These are phyloP conservation scores for Nicotiana attenuata DNA, from an alignment of 257 asterid genomes.

Conservation along the genomic window DNA sequence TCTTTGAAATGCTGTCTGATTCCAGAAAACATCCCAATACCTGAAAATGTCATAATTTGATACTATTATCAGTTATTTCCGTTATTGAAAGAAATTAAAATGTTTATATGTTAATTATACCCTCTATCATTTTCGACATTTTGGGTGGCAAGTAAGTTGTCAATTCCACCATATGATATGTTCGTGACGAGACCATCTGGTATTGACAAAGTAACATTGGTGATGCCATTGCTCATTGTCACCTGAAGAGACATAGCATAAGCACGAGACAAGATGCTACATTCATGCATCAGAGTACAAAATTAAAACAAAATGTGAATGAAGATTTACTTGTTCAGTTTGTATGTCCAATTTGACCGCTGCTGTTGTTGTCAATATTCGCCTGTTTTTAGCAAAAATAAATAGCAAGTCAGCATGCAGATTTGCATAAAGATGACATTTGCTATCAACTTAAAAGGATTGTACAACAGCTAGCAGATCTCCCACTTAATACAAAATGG, in stretches of 20 bases:
- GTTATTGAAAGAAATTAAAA: neutral
- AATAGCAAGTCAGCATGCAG: neutral
- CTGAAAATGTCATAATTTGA: constrained; percentile 23
- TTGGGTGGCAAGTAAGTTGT: constrained; percentile 43
- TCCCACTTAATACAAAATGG: neutral
- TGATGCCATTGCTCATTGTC: constrained; percentile 58
- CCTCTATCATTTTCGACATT: constrained; percentile 47
- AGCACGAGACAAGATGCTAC: neutral
- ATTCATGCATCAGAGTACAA: neutral
- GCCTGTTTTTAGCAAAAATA: neutral
- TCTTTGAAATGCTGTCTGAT: constrained; percentile 24
- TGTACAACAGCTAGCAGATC: neutral
- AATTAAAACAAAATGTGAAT: neutral
- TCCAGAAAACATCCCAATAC: constrained; percentile 88
- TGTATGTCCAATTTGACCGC: neutral
- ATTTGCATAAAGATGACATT: neutral
- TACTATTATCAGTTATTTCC: neutral
- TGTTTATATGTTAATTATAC: constrained; percentile 22
- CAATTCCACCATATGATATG: constrained; percentile 53
- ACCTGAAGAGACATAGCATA: constrained; percentile 25
- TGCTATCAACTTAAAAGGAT: neutral
- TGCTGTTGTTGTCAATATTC: neutral
- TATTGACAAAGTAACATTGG: constrained; percentile 48
- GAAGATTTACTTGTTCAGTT: neutral
- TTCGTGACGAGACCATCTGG: constrained; percentile 54